These are phyloP conservation scores for Fusarium pilosicola DNA, from an alignment of 2,329 filamentous ascomycete genomes.

Conservation along the genomic window DNA sequence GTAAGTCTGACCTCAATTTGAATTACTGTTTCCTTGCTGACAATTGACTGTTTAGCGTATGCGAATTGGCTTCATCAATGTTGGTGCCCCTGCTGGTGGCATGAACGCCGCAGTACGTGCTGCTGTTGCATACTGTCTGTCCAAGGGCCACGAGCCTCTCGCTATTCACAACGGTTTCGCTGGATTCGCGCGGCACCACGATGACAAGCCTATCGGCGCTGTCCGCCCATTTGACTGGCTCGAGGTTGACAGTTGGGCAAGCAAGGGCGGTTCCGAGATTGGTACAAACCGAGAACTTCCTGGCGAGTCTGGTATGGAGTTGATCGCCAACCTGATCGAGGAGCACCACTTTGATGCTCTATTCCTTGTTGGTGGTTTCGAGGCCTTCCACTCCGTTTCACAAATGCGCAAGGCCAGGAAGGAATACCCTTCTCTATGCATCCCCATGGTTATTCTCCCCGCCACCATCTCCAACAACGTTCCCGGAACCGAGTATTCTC, in stretches of 20 bases:
- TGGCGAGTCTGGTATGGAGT: constrained; percentile 82
- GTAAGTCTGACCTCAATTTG: constrained; percentile 56
- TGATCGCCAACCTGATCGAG: constrained; percentile 83
- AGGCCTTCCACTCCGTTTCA: constrained; percentile 92
- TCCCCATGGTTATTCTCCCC: constrained; percentile 89
- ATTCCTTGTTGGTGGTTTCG: constrained; percentile 93
- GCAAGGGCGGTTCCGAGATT: constrained; percentile 96
- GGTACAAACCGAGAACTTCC: constrained; percentile 96
- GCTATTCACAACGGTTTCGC: constrained; percentile 98
- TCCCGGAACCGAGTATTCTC: constrained; percentile 94
- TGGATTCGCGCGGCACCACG: constrained; percentile 90
- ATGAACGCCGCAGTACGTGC: constrained; percentile 98
- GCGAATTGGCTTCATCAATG: constrained; percentile 95
- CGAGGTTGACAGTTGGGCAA: constrained; percentile 94
- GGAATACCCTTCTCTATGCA: constrained; percentile 85
- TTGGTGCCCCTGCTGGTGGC: constrained; percentile 94
- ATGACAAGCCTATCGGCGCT: constrained; percentile 80
- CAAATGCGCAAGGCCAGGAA: constrained; percentile 84
- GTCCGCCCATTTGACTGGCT: constrained; percentile 92
- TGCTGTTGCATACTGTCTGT: constrained; percentile 91
- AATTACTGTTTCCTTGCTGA: not conserved
- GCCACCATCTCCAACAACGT: constrained; percentile 99
- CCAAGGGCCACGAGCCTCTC: constrained; percentile 89
- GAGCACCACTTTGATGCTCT: constrained; percentile 90
- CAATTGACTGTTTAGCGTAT: constrained; percentile 70